Conservation (phyloP, 1,284 basidiomycete genomes). For the Ustilago hordei region DNA sequence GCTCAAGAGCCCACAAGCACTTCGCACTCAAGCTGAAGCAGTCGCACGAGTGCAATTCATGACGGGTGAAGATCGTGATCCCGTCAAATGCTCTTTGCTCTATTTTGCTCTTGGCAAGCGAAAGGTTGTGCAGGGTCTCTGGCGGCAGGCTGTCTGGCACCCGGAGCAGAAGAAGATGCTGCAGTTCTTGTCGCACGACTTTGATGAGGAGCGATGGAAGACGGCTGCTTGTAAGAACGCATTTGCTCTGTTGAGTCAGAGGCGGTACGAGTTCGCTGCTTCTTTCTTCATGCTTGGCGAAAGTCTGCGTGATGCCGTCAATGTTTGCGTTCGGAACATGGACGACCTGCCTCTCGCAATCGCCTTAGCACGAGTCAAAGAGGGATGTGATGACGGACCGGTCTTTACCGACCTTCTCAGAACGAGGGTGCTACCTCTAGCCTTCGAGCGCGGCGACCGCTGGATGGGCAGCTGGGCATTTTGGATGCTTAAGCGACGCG, state of each 20-base stretch:
- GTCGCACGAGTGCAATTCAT: conserved; percentile 93
- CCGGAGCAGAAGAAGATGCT: conserved; percentile 90
- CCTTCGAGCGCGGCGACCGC: conserved; percentile 86
- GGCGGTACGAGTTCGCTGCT: conserved; percentile 77
- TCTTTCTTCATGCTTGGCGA: conserved; percentile 96
- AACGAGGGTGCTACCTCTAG: conserved; percentile 82
- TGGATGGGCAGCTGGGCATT: conserved; percentile 98
- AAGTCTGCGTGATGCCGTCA: conserved; percentile 88
- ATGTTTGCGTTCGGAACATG: conserved; percentile 88
- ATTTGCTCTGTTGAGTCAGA: conserved; percentile 82
- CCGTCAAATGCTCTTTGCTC: conserved; percentile 86
- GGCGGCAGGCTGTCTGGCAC: conserved; percentile 95
- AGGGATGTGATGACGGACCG: conserved; percentile 80
- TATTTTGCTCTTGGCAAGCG: conserved; percentile 95
- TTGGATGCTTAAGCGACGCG: conserved; percentile 85
- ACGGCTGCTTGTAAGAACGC: conserved; percentile 97
- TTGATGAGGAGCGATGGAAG: conserved; percentile 84
- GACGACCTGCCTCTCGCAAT: conserved; percentile 90
- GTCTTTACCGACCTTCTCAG: conserved; percentile 79
- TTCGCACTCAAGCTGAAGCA: conserved; percentile 79
- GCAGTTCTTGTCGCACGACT: conserved; percentile 92
- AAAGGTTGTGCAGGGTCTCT: conserved; percentile 90
- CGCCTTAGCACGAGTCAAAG: conserved; percentile 85
- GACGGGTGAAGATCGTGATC: conserved; percentile 77
- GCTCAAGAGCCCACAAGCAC: conserved; percentile 77